Evolutionary conservation across 805 yeast species (phyloP), one percentile per base, ranked within the genome.

Genomic region (Saturnispora besseyi): DNA sequence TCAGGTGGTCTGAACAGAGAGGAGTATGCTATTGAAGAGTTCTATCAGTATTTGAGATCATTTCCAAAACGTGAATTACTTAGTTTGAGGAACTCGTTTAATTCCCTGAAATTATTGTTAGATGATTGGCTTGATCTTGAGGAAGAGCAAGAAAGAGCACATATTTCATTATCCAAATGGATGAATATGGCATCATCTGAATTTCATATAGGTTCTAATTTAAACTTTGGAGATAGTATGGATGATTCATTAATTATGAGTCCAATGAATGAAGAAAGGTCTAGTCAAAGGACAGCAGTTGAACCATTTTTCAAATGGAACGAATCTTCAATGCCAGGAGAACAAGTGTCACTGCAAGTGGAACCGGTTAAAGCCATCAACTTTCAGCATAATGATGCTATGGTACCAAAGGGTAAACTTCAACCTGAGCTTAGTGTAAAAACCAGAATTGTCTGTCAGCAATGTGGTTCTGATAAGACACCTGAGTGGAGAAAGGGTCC

Each of bases 401-500:
- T 62, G 47, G 58, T 48, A 12, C 64, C 65, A 0, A 69, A 63
- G 36, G 71, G 70, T 2, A 61, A 62, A 4, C 51, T 69, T 15
- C 68, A 67, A 33, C 65, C 64, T 37, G 73, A 67, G 22, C 57
- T 69, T 21, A 64, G 72, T 44, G 48, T 60, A 12, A 62, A 58
- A 46, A 59, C 62, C 5, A 62, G 61, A 40, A 52, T 59, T 6
- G 54, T 62, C 8, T 84, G 91, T 58, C 60, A 69, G 33, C 96
- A 88, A 57, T 89, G 96, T 67, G 82, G 82, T 0, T 78, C 82
- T 2, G 72, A 72, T 29, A 79, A 78, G 44, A 86, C 96, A 0
- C 96, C 96, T 0, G 96, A 90, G 64, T 89, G 97, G 97, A 74
- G 97, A 61, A 73, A 84, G 53, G 97, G 96, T 0, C 96, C 96